phyloP scores from a whole-genome alignment of 148 eudicot genomes.

The Vaccinium macrocarpon region DNA sequence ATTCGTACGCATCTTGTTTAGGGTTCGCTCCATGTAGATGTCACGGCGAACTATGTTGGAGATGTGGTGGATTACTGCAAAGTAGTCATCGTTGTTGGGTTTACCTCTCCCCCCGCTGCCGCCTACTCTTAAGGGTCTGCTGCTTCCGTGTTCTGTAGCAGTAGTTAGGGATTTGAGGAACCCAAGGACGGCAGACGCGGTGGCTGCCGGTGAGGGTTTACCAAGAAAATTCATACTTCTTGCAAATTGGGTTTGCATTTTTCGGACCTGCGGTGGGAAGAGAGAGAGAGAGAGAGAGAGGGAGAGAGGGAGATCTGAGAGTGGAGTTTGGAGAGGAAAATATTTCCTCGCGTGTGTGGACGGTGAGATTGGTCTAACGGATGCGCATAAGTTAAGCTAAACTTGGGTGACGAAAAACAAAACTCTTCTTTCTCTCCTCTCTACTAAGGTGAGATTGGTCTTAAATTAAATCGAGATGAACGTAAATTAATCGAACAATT shows the following conservation, averaged over 20 bases:
- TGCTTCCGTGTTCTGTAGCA: not conserved
- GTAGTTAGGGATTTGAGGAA: not conserved
- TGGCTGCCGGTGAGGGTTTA: not conserved
- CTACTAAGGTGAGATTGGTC: not conserved
- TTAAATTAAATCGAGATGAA: not conserved
- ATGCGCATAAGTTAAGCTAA: not conserved
- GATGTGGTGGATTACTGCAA: slow-evolving; percentile 80
- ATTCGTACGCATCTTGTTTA: slow-evolving; percentile 71
- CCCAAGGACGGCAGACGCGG: not conserved
- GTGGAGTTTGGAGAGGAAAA: not conserved
- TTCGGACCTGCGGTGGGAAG: not conserved
- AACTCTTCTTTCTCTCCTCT: not conserved
- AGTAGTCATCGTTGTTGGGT: slow-evolving; percentile 34
- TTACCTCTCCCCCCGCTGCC: not conserved
- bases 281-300: no score
- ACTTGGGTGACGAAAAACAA: not conserved
- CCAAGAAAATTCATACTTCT: not conserved
- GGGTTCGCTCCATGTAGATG: slow-evolving; percentile 81
- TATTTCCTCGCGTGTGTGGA: not conserved
- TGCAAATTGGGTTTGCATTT: not conserved
- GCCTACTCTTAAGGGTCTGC: not conserved
- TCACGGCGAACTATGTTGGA: slow-evolving; percentile 87
- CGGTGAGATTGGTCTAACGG: not conserved
- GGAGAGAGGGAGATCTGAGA: no score
- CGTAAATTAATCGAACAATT: not conserved